Evolutionary conservation across 2,329 filamentous ascomycete species (phyloP).

Genomic region (Rutstroemia sp.): DNA sequence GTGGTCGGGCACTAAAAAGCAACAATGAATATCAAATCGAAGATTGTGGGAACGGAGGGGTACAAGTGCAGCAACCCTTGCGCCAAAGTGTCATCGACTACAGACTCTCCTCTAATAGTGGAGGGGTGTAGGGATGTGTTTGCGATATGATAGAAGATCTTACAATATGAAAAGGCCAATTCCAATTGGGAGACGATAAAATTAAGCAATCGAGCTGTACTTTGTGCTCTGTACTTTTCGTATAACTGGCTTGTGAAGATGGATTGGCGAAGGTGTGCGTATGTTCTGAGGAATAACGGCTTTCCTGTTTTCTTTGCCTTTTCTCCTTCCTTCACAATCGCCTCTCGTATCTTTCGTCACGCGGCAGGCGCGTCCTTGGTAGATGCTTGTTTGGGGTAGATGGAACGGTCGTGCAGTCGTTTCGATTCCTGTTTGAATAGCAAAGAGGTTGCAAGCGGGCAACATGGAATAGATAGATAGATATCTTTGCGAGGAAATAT

Average conservation of each 20-base stretch:
- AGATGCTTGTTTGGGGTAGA: not conserved
- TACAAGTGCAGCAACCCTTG: constrained; percentile 11
- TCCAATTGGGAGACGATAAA: not conserved
- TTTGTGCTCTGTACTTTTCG: not conserved
- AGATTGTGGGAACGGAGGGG: constrained; percentile 9
- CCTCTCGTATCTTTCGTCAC: constrained; percentile 2
- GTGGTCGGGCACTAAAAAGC: not conserved
- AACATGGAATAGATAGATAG: too few species aligned
- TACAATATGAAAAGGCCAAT: not conserved
- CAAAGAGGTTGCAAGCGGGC: not conserved
- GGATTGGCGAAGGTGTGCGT: not conserved
- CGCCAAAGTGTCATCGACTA: constrained; percentile 18
- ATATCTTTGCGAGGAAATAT: not conserved
- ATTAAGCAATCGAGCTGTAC: not conserved
- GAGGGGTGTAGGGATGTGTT: not conserved
- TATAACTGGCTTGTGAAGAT: not conserved
- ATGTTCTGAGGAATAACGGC: not conserved
- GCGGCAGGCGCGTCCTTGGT: constrained; percentile 7
- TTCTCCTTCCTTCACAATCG: constrained; percentile 2
- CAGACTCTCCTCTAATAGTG: not conserved
- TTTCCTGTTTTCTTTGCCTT: not conserved
- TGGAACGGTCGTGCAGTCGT: not conserved
- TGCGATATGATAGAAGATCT: not conserved
- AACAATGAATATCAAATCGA: constrained; percentile 7
- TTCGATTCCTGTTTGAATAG: not conserved